Conservation (phyloP, 768 basidiomycete species). For the Kwoniella bestiolae region DNA sequence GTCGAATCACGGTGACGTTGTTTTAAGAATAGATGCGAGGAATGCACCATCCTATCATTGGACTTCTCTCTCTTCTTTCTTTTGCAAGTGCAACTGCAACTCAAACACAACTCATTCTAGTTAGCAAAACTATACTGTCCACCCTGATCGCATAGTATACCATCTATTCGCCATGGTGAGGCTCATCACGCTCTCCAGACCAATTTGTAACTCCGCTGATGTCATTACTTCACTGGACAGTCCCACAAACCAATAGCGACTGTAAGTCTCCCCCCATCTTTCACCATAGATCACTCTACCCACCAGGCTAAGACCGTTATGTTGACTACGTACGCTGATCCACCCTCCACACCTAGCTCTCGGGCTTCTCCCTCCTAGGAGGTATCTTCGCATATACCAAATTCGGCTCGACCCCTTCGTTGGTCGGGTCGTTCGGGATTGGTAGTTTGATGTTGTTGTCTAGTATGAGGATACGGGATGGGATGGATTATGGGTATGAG, state of each 20-base stretch:
- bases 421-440: conserved; percentile 51
- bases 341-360: conserved; percentile 35
- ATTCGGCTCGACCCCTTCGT: conserved; percentile 44
- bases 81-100: too few species aligned
- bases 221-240: neutral
- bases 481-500: conserved; percentile 56
- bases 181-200: neutral
- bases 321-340: neutral
- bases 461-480: conserved; percentile 54
- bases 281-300: too few species aligned
- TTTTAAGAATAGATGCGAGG: neutral
- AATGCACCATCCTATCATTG: neutral
- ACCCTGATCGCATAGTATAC: too few species aligned
- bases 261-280: conserved; percentile 10
- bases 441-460: conserved; percentile 53
- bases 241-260: conserved; percentile 40
- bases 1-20: neutral
- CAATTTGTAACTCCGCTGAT: neutral
- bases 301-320: too few species aligned
- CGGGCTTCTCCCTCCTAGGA: conserved; percentile 47
- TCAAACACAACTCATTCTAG: too few species aligned
- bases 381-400: conserved; percentile 51
- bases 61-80: neutral
- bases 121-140: too few species aligned
- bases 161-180: neutral